Conservation (phyloP, 2,329 filamentous ascomycete genomes). For the Neurospora crassa region DNA sequence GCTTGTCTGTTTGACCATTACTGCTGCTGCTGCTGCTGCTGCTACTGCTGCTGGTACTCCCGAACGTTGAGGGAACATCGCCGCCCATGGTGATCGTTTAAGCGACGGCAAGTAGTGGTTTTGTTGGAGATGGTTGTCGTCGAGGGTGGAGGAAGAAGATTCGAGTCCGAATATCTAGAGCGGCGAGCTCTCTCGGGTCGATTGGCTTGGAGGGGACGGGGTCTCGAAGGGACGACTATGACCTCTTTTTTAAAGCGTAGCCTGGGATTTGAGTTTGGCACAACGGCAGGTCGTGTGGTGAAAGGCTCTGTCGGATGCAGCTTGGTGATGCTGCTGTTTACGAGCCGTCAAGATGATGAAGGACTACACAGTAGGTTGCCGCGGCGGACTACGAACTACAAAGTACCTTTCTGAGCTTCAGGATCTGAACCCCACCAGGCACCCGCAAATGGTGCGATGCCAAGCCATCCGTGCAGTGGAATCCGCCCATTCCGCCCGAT, state of each 20-base stretch:
- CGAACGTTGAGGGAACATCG: slow-evolving; percentile 26
- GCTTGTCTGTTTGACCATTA: slow-evolving; percentile 2
- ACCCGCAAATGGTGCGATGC: background rate
- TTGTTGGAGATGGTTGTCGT: background rate
- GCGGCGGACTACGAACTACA: background rate
- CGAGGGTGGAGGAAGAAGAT: background rate
- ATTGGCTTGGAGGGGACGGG: background rate
- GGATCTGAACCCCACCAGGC: background rate
- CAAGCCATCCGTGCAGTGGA: background rate
- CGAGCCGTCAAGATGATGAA: background rate
- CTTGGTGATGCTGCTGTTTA: background rate
- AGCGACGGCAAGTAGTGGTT: background rate
- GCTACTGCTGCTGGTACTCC: slow-evolving; percentile 6
- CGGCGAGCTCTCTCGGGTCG: background rate
- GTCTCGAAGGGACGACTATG: background rate
- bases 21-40: background rate
- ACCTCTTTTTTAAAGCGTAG: background rate
- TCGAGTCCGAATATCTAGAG: background rate
- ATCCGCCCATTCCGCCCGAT: background rate
- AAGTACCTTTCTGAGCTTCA: background rate
- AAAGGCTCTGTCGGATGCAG: background rate
- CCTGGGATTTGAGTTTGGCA: background rate
- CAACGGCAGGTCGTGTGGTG: background rate
- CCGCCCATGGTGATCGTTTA: slow-evolving; percentile 32
- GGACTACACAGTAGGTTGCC: background rate